Evolutionary conservation across 2,329 filamentous ascomycete genomes (phyloP), one percentile per base, ranked within the genome.

Genomic region (Penicillium sumatraense): DNA sequence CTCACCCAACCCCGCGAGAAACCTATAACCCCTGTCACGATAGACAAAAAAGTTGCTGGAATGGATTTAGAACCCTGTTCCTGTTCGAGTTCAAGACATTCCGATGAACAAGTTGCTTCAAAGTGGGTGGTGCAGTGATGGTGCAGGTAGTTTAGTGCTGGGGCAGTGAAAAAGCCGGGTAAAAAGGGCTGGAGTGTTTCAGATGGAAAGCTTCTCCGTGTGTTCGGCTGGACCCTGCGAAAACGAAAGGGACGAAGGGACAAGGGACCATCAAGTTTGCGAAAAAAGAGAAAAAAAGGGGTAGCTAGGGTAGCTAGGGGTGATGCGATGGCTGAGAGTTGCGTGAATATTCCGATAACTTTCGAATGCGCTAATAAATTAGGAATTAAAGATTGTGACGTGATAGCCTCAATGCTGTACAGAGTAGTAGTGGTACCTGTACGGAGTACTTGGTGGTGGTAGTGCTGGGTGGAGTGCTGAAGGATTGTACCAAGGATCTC

Each of bases 181-280:
- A 42, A 42, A 21, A n/a, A 46, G 21, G 16, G 26, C 26, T 21
- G 42, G 42, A 14, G 29, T 46, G 42, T 46, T 46, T 46, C 42
- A 46, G 26, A 31, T 46, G 42, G n/a, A 46, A 46, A 46, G 42
- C 42, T 46, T 46, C 42, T 46, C 42, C 42, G 27, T 46, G 9
- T 45, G 24, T 31, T 31, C 27, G 42, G 42, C 27, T 46, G 42
- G 42, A 46, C 42, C 42, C 42, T 46, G 42, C 26, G 10, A 42
- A 42, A 18, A 23, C 16, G 20, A 21, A 23, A n/a, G n/a, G n/a
- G n/a, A n/a, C n/a, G n/a, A n/a, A n/a, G n/a, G n/a, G n/a, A n/a
- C n/a, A n/a, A n/a, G n/a, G n/a, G n/a, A n/a, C n/a, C n/a, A n/a
- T n/a, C n/a, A n/a, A n/a, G n/a, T n/a, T n/a, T n/a, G n/a, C n/a